These are phyloP conservation scores for Pachysolen tannophilus DNA, from an alignment of 805 yeast genomes.

Conservation along the genomic window DNA sequence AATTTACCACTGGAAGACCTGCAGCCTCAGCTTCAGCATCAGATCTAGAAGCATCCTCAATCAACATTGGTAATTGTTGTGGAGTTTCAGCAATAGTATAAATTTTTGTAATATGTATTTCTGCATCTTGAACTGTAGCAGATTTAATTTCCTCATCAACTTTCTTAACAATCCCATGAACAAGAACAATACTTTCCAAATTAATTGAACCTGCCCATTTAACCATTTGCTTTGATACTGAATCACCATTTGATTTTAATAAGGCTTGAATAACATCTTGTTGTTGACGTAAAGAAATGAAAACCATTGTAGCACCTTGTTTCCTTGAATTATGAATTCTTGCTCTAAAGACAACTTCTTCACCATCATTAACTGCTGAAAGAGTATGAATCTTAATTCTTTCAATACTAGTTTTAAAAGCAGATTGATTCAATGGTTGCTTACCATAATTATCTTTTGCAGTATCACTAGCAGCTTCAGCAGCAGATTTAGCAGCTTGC, in stretches of 20 bases:
- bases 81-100: constrained; percentile 83
- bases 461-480: constrained; percentile 71
- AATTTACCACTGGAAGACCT: constrained; percentile 87
- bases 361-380: constrained; percentile 60
- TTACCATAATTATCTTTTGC: constrained; percentile 88
- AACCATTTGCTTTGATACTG: constrained; percentile 89
- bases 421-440: constrained; percentile 77
- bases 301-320: constrained; percentile 93
- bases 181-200: constrained; percentile 86
- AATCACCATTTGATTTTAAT: constrained; percentile 59
- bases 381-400: constrained; percentile 54
- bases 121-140: constrained; percentile 87
- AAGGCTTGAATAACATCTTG: constrained; percentile 75
- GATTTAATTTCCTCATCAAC: constrained; percentile 83
- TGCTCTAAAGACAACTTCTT: constrained; percentile 81
- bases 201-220: constrained; percentile 88
- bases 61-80: constrained; percentile 82
- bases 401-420: constrained; percentile 50
- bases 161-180: constrained; percentile 75
- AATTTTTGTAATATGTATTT: constrained; percentile 69
- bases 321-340: constrained; percentile 89
- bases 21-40: constrained; percentile 91
- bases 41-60: constrained; percentile 94
- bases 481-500: constrained; percentile 66
- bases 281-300: constrained; percentile 90